A percentile compares a stretch with the other conserved stretches of the same genome.
These are phyloP conservation scores for Recurvomyces mirabilis DNA, from an alignment of 495 filamentous ascomycete genomes.

Conservation along the genomic window DNA sequence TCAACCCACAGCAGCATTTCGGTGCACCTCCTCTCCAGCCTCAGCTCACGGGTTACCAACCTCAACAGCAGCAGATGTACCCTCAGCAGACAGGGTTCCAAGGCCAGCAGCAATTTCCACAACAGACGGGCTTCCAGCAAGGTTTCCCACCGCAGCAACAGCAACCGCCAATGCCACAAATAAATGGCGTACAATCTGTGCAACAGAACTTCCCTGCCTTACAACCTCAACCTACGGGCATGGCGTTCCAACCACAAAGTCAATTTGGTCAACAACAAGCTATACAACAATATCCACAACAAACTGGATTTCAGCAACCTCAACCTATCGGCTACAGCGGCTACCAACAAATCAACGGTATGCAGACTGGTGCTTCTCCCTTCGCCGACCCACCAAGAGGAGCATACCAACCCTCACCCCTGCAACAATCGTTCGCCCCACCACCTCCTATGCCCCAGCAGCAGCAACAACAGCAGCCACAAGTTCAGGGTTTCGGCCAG, in stretches of 20 bases:
- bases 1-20: conserved; percentile 62
- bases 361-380: conserved; percentile 38
- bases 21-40: conserved; percentile 64
- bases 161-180: too few relatives aligned
- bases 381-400: conserved; percentile 47
- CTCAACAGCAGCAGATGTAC: conserved; percentile 42
- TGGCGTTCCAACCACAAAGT: conserved; percentile 21
- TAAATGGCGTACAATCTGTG: conserved; percentile 17
- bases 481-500: conserved; percentile 30
- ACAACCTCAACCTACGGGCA: conserved; percentile 34
- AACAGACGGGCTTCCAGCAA: conserved; percentile 7
- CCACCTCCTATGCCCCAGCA: not conserved
- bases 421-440: conserved; percentile 31
- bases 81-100: conserved; percentile 32
- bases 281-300: conserved; percentile 32
- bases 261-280: conserved; percentile 45
- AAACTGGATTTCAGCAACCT: conserved; percentile 33
- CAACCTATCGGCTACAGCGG: conserved; percentile 36
- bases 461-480: conserved; percentile 1
- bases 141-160: too few relatives aligned
- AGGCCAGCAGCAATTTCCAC: not conserved
- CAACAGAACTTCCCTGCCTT: conserved; percentile 20
- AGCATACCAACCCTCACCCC: conserved; percentile 38
- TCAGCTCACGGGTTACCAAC: conserved; percentile 61
- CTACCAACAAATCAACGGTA: conserved; percentile 35